Conservation (phyloP, 1,284 basidiomycete species). For the Grifola frondosa region DNA sequence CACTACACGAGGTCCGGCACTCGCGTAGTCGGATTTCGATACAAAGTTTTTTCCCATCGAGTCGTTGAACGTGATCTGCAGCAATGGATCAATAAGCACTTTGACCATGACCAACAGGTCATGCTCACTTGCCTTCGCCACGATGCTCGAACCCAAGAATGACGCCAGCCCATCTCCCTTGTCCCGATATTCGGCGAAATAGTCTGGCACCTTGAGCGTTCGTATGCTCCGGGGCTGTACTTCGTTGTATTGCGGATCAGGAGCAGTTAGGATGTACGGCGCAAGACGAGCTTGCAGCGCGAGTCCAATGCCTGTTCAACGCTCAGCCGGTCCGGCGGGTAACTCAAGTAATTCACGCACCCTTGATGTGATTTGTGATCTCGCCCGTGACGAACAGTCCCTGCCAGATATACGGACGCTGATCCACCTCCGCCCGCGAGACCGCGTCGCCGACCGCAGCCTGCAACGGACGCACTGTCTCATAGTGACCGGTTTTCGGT, state of each 20-base stretch:
- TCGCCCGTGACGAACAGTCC: constrained; percentile 85
- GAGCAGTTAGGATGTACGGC: constrained; percentile 64
- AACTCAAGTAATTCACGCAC: constrained; percentile 42
- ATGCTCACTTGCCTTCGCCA: constrained; percentile 67
- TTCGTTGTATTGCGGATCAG: constrained; percentile 67
- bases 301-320: constrained; percentile 54
- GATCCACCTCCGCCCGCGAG: constrained; percentile 56
- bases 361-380: constrained; percentile 73
- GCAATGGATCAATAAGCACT: constrained; percentile 10
- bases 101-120: background rate
- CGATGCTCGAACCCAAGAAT: constrained; percentile 85
- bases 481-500: constrained; percentile 19
- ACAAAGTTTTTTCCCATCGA: constrained; percentile 65
- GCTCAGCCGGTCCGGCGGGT: constrained; percentile 3
- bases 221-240: constrained; percentile 69
- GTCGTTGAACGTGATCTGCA: constrained; percentile 64
- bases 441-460: constrained; percentile 64
- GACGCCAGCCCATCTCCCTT: constrained; percentile 80
- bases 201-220: constrained; percentile 81
- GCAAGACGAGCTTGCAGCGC: constrained; percentile 77
- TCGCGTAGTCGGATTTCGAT: constrained; percentile 74
- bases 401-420: constrained; percentile 75
- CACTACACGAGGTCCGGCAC: constrained; percentile 66
- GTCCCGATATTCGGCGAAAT: constrained; percentile 89
- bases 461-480: constrained; percentile 50